These are phyloP conservation scores for Penicillium steckii DNA, from an alignment of 495 filamentous ascomycete genomes.

Conservation along the genomic window DNA sequence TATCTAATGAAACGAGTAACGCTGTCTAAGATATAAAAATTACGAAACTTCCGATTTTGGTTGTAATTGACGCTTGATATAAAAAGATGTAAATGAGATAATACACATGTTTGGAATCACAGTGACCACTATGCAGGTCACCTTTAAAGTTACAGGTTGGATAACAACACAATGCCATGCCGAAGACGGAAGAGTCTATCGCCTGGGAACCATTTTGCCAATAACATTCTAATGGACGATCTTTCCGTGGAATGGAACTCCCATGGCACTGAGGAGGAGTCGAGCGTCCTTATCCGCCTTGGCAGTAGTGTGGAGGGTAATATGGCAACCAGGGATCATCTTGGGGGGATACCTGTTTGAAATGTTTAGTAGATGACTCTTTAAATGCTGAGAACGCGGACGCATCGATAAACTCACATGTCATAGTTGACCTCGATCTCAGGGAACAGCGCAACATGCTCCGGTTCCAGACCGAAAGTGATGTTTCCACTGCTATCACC, in stretches of 20 bases:
- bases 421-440: constrained; percentile 92
- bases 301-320: constrained; percentile 85
- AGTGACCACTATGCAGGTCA: constrained; percentile 29
- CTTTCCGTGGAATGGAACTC: constrained; percentile 79
- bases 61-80: constrained; percentile 13
- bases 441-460: constrained; percentile 77
- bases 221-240: constrained; percentile 43
- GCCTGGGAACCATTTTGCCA: neutral
- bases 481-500: constrained; percentile 91
- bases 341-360: constrained; percentile 69
- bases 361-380: too few relatives aligned
- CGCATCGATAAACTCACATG: constrained; percentile 57
- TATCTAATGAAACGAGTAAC: neutral
- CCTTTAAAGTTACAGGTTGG: constrained; percentile 36
- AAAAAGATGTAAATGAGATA: constrained; percentile 21
- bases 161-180: constrained; percentile 16
- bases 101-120: constrained; percentile 28
- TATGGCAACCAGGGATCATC: constrained; percentile 90
- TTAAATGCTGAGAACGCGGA: too few relatives aligned
- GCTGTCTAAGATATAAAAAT: neutral
- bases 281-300: constrained; percentile 89
- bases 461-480: constrained; percentile 69
- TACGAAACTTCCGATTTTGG: neutral
- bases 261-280: constrained; percentile 76
- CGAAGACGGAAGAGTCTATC: constrained; percentile 5